Percentiles rank a stretch among this genome's conserved stretches.
Evolutionary conservation across 2,329 filamentous ascomycete species (phyloP).

Genomic region (Verruconis gallopava): DNA sequence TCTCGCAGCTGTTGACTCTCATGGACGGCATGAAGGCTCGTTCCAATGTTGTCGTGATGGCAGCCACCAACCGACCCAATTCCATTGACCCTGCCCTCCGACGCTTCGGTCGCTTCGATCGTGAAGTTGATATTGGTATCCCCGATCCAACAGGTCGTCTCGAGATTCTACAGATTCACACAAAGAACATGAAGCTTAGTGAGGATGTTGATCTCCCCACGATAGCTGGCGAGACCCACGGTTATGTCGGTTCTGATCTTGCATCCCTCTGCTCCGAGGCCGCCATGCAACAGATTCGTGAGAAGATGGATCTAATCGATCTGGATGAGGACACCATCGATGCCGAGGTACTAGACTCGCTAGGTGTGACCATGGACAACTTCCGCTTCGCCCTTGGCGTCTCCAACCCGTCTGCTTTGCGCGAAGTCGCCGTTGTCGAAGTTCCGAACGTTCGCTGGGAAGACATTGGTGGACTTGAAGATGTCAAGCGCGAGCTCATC

Average conservation of each 20-base stretch:
- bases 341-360: slow-evolving; percentile 92
- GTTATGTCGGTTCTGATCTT: slow-evolving; percentile 97
- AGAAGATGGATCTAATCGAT: slow-evolving; percentile 99
- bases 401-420: slow-evolving; percentile 95
- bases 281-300: slow-evolving; percentile 99
- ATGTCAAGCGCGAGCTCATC: slow-evolving; percentile 98
- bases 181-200: slow-evolving; percentile 99
- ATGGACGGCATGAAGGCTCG: slow-evolving; percentile 99
- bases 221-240: slow-evolving; percentile 94
- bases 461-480: slow-evolving; percentile 96
- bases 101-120: slow-evolving; percentile 97
- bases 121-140: slow-evolving; percentile 96
- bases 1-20: slow-evolving; percentile 89
- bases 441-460: slow-evolving; percentile 99
- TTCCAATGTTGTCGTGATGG: slow-evolving; percentile 98
- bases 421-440: slow-evolving; percentile 97
- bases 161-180: slow-evolving; percentile 98
- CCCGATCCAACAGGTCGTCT: slow-evolving; percentile 96
- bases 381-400: slow-evolving; percentile 97
- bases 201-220: slow-evolving; percentile 95
- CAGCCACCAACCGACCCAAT: slow-evolving; percentile 96
- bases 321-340: slow-evolving; percentile 98
- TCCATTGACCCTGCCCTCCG: slow-evolving; percentile 95
- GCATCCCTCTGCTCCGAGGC: slow-evolving; percentile 97
- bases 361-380: slow-evolving; percentile 99